Evolutionary conservation across 441 rosid genomes (phyloP).

Genomic region (Omphalea diandra): DNA sequence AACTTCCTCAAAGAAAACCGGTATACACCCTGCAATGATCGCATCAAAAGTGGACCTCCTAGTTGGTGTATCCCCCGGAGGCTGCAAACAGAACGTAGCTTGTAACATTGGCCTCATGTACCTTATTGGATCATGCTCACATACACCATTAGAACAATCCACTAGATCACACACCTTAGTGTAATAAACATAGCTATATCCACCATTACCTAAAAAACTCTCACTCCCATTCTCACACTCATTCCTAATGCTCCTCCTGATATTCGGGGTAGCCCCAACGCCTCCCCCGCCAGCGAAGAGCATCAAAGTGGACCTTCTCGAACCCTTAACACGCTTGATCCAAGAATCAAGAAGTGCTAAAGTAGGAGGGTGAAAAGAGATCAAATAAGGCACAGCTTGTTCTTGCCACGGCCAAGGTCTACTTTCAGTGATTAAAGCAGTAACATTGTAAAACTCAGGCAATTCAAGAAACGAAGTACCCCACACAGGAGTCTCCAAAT

Average conservation of each 20-base stretch:
- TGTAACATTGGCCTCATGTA: conserved; percentile 78
- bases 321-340: conserved; percentile 59
- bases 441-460: conserved; percentile 67
- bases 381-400: conserved; percentile 82
- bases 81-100: conserved; percentile 79
- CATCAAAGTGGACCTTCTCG: conserved; percentile 56
- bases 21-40: conserved; percentile 81
- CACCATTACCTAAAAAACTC: not conserved
- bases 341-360: conserved; percentile 57
- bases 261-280: conserved; percentile 51
- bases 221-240: conserved; percentile 51
- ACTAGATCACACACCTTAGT: conserved; percentile 61
- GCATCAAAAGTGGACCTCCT: conserved; percentile 81
- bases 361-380: conserved; percentile 83
- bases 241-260: conserved; percentile 72
- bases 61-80: conserved; percentile 88
- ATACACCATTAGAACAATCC: conserved; percentile 86
- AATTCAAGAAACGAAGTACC: conserved; percentile 86
- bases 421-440: conserved; percentile 65
- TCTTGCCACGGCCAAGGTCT: conserved; percentile 93
- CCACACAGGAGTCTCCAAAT: conserved; percentile 79
- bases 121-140: conserved; percentile 84
- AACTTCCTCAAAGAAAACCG: conserved; percentile 86
- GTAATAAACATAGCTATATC: conserved; percentile 18
- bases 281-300: conserved; percentile 93